phyloP scores from a whole-genome alignment of 1,284 basidiomycete species.

The Fomitiporia mediterranea region DNA sequence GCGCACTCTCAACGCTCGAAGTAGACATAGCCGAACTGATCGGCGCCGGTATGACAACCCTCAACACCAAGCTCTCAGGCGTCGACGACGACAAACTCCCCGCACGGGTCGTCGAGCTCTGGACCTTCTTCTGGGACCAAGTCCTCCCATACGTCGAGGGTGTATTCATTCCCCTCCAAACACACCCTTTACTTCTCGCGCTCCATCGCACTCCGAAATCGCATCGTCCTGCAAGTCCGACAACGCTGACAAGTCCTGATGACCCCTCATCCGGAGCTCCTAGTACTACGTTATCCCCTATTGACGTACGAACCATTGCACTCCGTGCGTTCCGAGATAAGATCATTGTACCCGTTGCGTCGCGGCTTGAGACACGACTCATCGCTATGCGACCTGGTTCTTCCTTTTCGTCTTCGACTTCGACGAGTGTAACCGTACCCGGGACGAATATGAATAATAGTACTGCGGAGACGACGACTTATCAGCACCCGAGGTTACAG shows the following conservation, averaged over 20 bases:
- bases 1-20: slow-evolving; percentile 64
- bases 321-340: slow-evolving; percentile 79
- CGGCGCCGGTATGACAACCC: slow-evolving; percentile 84
- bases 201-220: slow-evolving; percentile 59
- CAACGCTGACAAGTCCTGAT: slow-evolving; percentile 1
- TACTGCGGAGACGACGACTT: slow-evolving; percentile 43
- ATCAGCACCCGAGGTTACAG: slow-evolving; percentile 63
- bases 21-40: slow-evolving; percentile 81
- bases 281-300: slow-evolving; percentile 44
- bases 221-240: slow-evolving; percentile 14
- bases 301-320: slow-evolving; percentile 79
- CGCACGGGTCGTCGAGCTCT: slow-evolving; percentile 77
- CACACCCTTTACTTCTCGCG: slow-evolving; percentile 61
- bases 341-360: slow-evolving; percentile 62
- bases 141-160: slow-evolving; percentile 88
- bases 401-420: slow-evolving; percentile 21
- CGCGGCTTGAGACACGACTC: slow-evolving; percentile 46
- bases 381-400: slow-evolving; percentile 42
- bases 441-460: neutral
- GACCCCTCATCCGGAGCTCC: neutral
- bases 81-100: slow-evolving; percentile 75
- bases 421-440: too few species aligned
- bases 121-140: slow-evolving; percentile 94
- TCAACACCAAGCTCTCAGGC: slow-evolving; percentile 77
- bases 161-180: slow-evolving; percentile 74